Base-by-base conservation (phyloP, 306 rosid genomes). In the Gynostemma pentaphyllum region DNA sequence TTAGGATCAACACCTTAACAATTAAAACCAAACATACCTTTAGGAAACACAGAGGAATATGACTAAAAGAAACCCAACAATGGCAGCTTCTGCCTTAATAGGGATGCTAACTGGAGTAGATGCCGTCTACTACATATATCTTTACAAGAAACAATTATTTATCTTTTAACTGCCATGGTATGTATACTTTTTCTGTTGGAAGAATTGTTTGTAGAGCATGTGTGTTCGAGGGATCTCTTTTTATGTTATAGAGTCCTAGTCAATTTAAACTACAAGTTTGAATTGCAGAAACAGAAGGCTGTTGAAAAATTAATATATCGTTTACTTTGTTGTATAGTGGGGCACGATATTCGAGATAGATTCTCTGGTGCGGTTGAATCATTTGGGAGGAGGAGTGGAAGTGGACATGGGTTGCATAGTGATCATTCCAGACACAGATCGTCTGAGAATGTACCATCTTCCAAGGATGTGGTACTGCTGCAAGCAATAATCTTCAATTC, bases 361-460 rank as follows among this genome's bases (percentile, higher is more conserved):
- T 82, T 78, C 67, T 74, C 97, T 0, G 99, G 99, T 62, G 88
- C 87, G 11, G 83, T 89, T 7, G 94, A 86, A 82, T 94, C 90
- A 60, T 94, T 94, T 77, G 81, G 89, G 45, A 86, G 99, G 71
- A 84, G 94, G 84, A 88, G 83, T 74, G 71, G 79, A 57, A 55
- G 87, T 49, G 90, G 89, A 40, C 80, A 69, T 73, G 87, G 81
- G 66, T 69, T 83, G 66, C 89, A 80, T 44, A 65, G 89, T 30
- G 98, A 91, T 55, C 80, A 67, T 74, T 78, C 92, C 53, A 83
- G 88, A 77, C 88, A 85, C 62, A 82, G 85, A 78, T 72, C 87
- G 64, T 77, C 88, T 34, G 94, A 81, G 68, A 87, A 77, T 22
- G 76, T 37, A 65, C 95, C 97, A 15, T 82, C 87, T 5, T 88